A percentile compares a stretch with the other conserved stretches of the same genome.
Evolutionary conservation across 345 rosid genomes (phyloP).

Genomic region (Acer yangbiense): DNA sequence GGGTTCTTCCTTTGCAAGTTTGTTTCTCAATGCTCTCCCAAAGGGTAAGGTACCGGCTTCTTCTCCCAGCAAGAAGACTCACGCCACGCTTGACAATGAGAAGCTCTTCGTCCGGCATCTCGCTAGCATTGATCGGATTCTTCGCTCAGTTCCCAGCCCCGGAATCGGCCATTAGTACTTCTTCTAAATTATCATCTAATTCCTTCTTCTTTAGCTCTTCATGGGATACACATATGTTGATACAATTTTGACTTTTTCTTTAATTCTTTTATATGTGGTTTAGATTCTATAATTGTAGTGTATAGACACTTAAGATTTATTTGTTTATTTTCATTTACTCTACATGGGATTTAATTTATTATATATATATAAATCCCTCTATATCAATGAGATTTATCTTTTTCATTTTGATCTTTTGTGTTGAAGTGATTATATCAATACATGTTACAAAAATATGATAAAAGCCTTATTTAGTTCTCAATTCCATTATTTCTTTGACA

Average conservation of each 20-base stretch:
- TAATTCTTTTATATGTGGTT: background rate
- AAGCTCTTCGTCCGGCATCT: conserved; percentile 65
- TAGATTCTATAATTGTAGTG: background rate
- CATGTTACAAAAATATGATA: background rate
- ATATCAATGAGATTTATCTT: background rate
- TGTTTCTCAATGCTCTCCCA: conserved; percentile 55
- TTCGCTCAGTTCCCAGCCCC: conserved; percentile 84
- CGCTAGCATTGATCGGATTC: conserved; percentile 55
- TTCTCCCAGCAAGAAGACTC: conserved; percentile 70
- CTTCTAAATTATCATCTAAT: background rate
- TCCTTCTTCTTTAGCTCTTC: background rate
- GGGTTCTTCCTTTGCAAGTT: conserved; percentile 35
- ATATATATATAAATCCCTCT: conserved; percentile 15
- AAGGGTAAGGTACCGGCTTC: conserved; percentile 62
- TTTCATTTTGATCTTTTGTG: background rate
- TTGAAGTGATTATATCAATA: background rate
- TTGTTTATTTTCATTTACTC: background rate
- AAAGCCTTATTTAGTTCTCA: background rate
- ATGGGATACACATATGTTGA: background rate
- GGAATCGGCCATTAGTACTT: conserved; percentile 61
- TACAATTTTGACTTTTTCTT: background rate
- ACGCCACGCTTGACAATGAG: conserved; percentile 44
- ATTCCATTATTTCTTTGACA: too few relatives aligned
- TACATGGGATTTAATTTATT: background rate
- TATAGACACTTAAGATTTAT: conserved; percentile 5